These are phyloP conservation scores for Allodekkera sacchari DNA, from an alignment of 805 yeast genomes.

Conservation along the genomic window DNA sequence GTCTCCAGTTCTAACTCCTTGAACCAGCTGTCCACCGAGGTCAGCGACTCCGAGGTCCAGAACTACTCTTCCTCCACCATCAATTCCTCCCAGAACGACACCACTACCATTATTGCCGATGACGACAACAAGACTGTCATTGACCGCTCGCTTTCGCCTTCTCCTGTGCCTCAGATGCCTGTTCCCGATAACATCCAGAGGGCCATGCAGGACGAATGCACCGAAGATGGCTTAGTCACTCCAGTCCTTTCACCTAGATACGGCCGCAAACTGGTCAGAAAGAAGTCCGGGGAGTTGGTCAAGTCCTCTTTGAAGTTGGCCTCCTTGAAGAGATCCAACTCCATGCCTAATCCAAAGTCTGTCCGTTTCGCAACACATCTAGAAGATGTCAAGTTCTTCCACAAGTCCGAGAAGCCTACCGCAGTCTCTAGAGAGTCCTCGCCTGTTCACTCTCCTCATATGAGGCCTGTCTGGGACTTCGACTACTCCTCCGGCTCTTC, in stretches of 20 bases:
- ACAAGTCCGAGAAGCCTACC: constrained; percentile 50
- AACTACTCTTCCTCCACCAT: constrained; percentile 2
- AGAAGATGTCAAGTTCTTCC: constrained; percentile 57
- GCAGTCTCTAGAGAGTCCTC: constrained; percentile 55
- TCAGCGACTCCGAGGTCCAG: constrained; percentile 3
- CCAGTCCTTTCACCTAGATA: constrained; percentile 11
- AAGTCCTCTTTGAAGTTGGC: constrained; percentile 41
- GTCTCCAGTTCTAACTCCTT: constrained; percentile 13
- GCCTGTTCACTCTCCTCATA: constrained; percentile 27
- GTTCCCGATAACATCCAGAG: neutral
- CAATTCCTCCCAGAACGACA: constrained; percentile 4
- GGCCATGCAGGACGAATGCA: constrained; percentile 1
- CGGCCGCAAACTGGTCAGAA: constrained; percentile 31
- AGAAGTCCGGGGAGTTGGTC: constrained; percentile 45
- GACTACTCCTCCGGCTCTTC: constrained; percentile 5
- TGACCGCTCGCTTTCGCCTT: constrained; percentile 2
- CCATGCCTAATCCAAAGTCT: constrained; percentile 47
- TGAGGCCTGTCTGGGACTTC: constrained; percentile 19
- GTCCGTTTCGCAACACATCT: constrained; percentile 58
- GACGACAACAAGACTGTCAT: constrained; percentile 21
- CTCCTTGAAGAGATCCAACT: constrained; percentile 29
- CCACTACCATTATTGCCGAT: constrained; percentile 10
- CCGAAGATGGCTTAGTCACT: neutral
- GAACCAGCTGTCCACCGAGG: constrained; percentile 3
- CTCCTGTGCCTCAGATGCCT: constrained; percentile 1